phyloP scores from a whole-genome alignment of 192 early-diverging fungal species.

The Mortierella antarctica region DNA sequence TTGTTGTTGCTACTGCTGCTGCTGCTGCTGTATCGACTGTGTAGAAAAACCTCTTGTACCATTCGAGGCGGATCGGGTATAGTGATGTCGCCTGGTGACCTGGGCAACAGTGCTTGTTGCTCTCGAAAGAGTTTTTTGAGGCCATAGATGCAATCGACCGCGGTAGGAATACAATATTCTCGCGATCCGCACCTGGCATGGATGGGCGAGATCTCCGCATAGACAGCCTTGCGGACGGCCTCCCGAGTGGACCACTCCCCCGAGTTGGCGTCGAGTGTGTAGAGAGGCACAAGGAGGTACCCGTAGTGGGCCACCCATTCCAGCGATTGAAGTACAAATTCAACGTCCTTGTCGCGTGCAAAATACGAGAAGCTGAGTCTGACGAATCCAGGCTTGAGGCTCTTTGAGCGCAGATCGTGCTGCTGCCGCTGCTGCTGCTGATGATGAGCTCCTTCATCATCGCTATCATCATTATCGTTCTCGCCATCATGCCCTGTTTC shows the following conservation, averaged over 20 bases:
- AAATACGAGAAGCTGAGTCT: conserved; percentile 57
- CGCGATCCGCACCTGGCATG: neutral
- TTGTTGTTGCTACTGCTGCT: neutral
- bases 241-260: conserved; percentile 37
- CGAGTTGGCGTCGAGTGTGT: conserved; percentile 19
- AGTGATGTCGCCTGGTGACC: too few relatives aligned
- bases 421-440: conserved; percentile 20
- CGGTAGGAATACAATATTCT: conserved; percentile 20
- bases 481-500: neutral
- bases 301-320: conserved; percentile 52
- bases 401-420: conserved; percentile 10
- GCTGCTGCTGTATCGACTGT: neutral
- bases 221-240: conserved; percentile 1
- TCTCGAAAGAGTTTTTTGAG: conserved; percentile 22
- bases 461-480: neutral
- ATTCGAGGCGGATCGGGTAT: too few relatives aligned
- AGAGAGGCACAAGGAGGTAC: conserved; percentile 40
- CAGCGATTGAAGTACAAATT: conserved; percentile 52
- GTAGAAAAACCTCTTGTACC: neutral
- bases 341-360: conserved; percentile 48
- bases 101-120: neutral
- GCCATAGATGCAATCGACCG: conserved; percentile 31
- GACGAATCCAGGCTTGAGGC: conserved; percentile 41
- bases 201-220: neutral
- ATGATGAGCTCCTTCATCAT: neutral